phyloP scores from a whole-genome alignment of 2,329 filamentous ascomycete genomes.

The Hymenoscyphus occultus region DNA sequence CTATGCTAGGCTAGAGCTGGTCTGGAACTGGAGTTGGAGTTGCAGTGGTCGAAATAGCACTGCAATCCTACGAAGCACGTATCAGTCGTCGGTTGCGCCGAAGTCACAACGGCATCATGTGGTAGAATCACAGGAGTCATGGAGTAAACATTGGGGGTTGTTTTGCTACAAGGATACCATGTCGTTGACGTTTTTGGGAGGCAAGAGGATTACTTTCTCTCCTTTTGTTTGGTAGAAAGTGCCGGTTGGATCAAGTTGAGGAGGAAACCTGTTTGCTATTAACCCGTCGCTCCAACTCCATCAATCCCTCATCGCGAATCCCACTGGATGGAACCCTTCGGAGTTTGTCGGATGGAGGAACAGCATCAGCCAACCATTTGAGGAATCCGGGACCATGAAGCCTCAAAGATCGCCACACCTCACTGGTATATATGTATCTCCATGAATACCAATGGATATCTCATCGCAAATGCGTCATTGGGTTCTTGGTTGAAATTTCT shows the following conservation, averaged over 20 bases:
- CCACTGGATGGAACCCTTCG: no score
- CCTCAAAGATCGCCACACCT: background rate
- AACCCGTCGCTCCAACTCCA: no score
- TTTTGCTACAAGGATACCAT: background rate
- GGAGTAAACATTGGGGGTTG: background rate
- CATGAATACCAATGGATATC: background rate
- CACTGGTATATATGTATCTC: background rate
- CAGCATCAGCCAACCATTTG: no score
- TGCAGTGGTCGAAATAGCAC: background rate
- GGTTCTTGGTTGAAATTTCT: background rate
- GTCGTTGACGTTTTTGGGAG: background rate
- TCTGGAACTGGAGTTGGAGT: background rate
- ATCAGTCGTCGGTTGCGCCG: no score
- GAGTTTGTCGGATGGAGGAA: no score
- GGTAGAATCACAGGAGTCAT: no score
- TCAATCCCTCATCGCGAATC: no score
- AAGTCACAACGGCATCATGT: background rate
- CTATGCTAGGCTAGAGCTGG: no score
- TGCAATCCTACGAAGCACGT: no score
- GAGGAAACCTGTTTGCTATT: background rate
- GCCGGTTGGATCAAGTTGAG: background rate
- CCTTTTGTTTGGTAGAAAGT: background rate
- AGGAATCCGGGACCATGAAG: background rate
- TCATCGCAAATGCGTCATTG: background rate
- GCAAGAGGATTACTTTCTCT: background rate